phyloP scores from a whole-genome alignment of 225 moss, liverwort and hornwort species.

The Takakia lepidozioides region DNA sequence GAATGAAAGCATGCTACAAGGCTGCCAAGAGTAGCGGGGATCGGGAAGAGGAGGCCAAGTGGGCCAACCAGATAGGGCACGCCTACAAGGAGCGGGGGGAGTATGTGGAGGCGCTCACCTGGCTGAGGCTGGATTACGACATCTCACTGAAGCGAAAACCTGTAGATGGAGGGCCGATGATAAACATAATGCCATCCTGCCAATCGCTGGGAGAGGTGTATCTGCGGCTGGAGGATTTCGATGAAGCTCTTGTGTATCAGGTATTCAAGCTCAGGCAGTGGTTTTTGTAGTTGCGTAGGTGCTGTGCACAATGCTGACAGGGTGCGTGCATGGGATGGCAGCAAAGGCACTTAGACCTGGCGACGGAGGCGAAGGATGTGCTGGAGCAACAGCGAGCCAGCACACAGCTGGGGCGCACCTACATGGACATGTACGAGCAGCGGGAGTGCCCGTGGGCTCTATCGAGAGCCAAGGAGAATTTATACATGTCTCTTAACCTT shows the following conservation, averaged over 20 bases:
- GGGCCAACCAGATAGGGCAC: constrained; percentile 96
- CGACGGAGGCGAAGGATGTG: constrained; percentile 45
- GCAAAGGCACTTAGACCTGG: constrained; percentile 67
- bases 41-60: constrained; percentile 79
- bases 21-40: constrained; percentile 67
- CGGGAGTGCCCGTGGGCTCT: constrained; percentile 32
- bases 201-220: constrained; percentile 83
- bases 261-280: constrained; percentile 12
- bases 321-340: constrained; percentile 15
- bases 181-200: constrained; percentile 81
- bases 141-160: constrained; percentile 40
- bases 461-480: constrained; percentile 50
- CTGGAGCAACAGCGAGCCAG: constrained; percentile 84
- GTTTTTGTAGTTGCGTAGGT: neutral
- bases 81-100: constrained; percentile 77
- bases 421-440: constrained; percentile 58
- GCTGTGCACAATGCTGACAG: neutral
- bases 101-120: constrained; percentile 73
- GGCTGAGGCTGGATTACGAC: constrained; percentile 78
- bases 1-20: constrained; percentile 51
- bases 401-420: constrained; percentile 90
- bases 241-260: constrained; percentile 70
- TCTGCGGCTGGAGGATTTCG: constrained; percentile 54
- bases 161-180: constrained; percentile 10
- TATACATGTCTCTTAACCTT: constrained; percentile 53